Evolutionary conservation across 192 early-diverging fungal species (phyloP), one percentile per base, ranked within the genome.

Genomic region (Anaeromyces robustus): DNA sequence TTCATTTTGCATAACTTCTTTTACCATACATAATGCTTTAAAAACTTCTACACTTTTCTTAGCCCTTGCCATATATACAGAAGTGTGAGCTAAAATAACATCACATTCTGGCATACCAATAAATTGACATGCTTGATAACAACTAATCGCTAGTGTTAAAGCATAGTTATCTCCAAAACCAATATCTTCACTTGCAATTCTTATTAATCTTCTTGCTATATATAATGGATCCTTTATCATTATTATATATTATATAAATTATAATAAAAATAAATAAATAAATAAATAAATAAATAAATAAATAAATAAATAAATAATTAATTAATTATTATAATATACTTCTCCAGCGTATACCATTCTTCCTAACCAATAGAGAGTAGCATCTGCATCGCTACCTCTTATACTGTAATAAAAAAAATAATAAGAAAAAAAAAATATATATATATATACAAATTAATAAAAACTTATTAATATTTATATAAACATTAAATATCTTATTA

Each of bases 81-180:
- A 93, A 52, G 90, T 91, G 39, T 97, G 94, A 0, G 94, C 95
- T 2, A 97, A 83, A 41, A 93, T 92, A 2, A 88, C 90, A 82
- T 96, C 94, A 82, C 96, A 97, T 83, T 97, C 96, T 13, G 96
- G 96, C 93, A 96, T 94, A 0, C 96, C 96, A 80, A 97, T 93
- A 39, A 86, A 89, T 84, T 95, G 94, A 81, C 93, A 95, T 0
- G 96, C 91, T 80, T 96, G 92, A 81, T 94, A 94, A 41, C 39
- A 41, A 41, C 39, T 41, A 41, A 96, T 82, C 0, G 94, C 94
- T 78, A 95, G 81, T 22, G 91, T 89, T 29, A 97, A 83, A 0
- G 95, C 96, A 2, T 86, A 80, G 80, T 88, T 93, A 80, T 97
- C 94, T 12, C 94, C 96, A 30, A 96, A 83, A 0, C 96, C 96